phyloP scores from a whole-genome alignment of 345 rosid species.

The Salix arbutifolia region DNA sequence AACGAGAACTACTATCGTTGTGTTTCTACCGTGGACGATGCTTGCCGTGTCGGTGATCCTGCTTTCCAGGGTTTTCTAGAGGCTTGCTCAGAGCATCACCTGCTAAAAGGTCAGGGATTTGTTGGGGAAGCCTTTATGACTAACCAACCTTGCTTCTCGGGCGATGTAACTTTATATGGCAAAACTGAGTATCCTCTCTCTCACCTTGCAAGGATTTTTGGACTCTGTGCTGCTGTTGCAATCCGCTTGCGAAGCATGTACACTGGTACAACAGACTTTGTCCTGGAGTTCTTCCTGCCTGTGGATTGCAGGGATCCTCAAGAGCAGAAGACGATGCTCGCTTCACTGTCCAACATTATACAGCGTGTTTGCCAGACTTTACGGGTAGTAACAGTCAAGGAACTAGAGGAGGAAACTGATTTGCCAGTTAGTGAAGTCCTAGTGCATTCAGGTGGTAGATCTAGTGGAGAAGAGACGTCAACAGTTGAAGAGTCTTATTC shows the following conservation, averaged over 20 bases:
- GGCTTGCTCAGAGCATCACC: slow-evolving; percentile 94
- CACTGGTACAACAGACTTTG: slow-evolving; percentile 67
- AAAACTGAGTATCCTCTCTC: slow-evolving; percentile 86
- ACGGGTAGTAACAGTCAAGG: slow-evolving; percentile 69
- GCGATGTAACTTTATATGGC: slow-evolving; percentile 53
- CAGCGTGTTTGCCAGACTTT: slow-evolving; percentile 66
- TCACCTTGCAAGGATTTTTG: slow-evolving; percentile 87
- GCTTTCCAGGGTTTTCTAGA: slow-evolving; percentile 57
- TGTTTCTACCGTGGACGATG: slow-evolving; percentile 75
- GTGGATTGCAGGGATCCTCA: slow-evolving; percentile 51
- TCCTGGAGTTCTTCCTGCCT: slow-evolving; percentile 92
- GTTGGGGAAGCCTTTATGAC: slow-evolving; percentile 84
- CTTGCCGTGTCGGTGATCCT: slow-evolving; percentile 64
- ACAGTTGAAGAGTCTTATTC: slow-evolving; percentile 27
- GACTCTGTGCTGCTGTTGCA: slow-evolving; percentile 75
- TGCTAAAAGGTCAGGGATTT: slow-evolving; percentile 86
- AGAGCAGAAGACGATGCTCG: slow-evolving; percentile 66
- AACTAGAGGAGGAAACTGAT: slow-evolving; percentile 52
- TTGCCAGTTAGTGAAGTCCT: slow-evolving; percentile 34
- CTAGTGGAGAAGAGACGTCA: slow-evolving; percentile 33
- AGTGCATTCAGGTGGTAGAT: slow-evolving; percentile 22
- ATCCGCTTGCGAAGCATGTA: slow-evolving; percentile 68
- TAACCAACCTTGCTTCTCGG: slow-evolving; percentile 78
- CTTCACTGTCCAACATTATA: slow-evolving; percentile 59
- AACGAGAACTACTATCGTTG: slow-evolving; percentile 63